Evolutionary conservation across 2,329 filamentous ascomycete species (phyloP), one percentile per base, ranked within the genome.

Genomic region (Penicillium sp.): DNA sequence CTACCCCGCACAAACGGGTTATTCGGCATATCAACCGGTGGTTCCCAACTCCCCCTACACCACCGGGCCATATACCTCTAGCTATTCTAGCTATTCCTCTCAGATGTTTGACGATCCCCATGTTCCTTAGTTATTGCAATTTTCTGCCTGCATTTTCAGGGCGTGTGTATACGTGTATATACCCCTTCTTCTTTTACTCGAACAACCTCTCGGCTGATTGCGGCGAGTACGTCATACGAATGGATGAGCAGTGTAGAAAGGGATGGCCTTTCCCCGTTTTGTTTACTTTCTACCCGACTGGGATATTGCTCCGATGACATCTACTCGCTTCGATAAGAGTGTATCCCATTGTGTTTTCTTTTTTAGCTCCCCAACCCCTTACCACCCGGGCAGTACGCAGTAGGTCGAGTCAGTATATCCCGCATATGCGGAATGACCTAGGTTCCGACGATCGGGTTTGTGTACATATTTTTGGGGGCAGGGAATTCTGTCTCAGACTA

Each of bases 1-100:
- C 23, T 59, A 62, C 40, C 55, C 59, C 39, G 54, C 58, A 20
- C 58, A 56, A 23, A 32, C 38, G 18, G 45, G 39, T 16, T 56
- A 58, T 39, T 50, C 32, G 36, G 38, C 47, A 43, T 53, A 55
- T 39, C 55, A 53, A 18, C 20, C 49, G 14, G 49, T 52, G 47
- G 51, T 47, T 14, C 42, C 47, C 40, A 60, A 49, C 20, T 40
- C 51, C 35, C 48, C 52, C 41, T 62, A 62, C 45, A 44, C 40
- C 43, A 49, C 52, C 13, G 47, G 37, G 4, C 40, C 46, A 10
- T 58, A 58, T 49, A 44, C 46, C 23, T 52, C 54, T 11, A 54
- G 47, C 28, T 59, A 52, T 44, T 47, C 52, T 18, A 54, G 47
- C 28, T 59, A 52, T 44, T 47, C 52, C 22, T 54, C 55, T 16